These are phyloP conservation scores for Debaryomycetaceae sp. DNA, from an alignment of 1,139 yeast species.

Conservation along the genomic window DNA sequence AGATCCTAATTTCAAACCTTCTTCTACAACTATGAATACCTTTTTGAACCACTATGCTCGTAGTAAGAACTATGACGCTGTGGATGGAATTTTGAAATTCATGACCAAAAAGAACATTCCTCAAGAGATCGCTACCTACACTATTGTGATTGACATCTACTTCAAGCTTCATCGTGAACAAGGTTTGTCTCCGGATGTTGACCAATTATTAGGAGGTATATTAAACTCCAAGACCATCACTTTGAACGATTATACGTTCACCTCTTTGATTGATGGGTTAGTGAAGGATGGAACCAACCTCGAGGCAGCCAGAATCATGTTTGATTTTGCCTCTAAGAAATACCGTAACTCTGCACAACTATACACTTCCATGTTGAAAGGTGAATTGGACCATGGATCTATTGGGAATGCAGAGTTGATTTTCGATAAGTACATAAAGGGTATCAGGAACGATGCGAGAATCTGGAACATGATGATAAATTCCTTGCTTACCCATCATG, in stretches of 20 bases:
- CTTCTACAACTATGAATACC: conserved; percentile 33
- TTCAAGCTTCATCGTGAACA: conserved; percentile 45
- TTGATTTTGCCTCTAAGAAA: conserved; percentile 35
- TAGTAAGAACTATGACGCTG: conserved; percentile 31
- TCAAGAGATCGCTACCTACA: conserved; percentile 65
- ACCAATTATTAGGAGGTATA: conserved; percentile 43
- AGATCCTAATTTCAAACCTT: conserved; percentile 29
- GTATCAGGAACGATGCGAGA: conserved; percentile 32
- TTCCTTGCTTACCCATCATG: conserved; percentile 39
- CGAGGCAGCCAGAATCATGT: conserved; percentile 52
- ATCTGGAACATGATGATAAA: conserved; percentile 61
- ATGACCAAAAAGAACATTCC: conserved; percentile 39
- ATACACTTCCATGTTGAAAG: conserved; percentile 56
- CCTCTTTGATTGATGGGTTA: conserved; percentile 57
- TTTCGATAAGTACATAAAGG: conserved; percentile 41
- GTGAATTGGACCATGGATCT: conserved; percentile 53
- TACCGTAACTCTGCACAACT: conserved; percentile 34
- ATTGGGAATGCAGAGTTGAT: conserved; percentile 44
- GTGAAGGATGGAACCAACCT: conserved; percentile 45
- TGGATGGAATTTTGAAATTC: conserved; percentile 35
- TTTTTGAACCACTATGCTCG: conserved; percentile 33
- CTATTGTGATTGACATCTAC: conserved; percentile 57
- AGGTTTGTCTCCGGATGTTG: conserved; percentile 44
- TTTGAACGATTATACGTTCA: conserved; percentile 49
- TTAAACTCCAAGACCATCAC: conserved; percentile 31